Evolutionary conservation across 192 early-diverging fungal genomes (phyloP).

Genomic region (Dispira simplex): DNA sequence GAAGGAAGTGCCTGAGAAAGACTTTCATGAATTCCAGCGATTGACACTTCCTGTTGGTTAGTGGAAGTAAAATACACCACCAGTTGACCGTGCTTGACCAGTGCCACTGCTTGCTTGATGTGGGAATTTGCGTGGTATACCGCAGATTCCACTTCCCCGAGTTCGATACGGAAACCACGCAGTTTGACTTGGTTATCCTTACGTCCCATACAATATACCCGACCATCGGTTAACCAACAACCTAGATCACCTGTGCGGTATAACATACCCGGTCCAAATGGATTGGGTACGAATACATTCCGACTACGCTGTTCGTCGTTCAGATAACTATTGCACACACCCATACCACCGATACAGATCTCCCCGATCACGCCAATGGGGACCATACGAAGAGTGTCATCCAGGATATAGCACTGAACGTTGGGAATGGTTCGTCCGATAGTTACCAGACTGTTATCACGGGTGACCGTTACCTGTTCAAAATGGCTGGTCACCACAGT

Average conservation of each 20-base stretch:
- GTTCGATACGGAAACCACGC: too few relatives aligned
- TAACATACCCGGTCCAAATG: constrained; percentile 15
- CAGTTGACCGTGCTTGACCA: too few relatives aligned
- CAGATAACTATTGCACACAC: constrained; percentile 19
- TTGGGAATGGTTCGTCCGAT: neutral
- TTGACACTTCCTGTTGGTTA: too few relatives aligned
- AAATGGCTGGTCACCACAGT: neutral
- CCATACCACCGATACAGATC: neutral
- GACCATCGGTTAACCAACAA: constrained; percentile 17
- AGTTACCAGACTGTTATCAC: neutral
- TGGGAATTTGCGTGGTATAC: too few relatives aligned
- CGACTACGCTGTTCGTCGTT: constrained; percentile 17
- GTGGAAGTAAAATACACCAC: too few relatives aligned
- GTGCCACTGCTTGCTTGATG: too few relatives aligned
- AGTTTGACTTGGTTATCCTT: constrained; percentile 22
- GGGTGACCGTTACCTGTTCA: neutral
- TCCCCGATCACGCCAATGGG: neutral
- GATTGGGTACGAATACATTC: constrained; percentile 21
- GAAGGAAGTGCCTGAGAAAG: too few relatives aligned
- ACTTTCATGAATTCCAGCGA: too few relatives aligned
- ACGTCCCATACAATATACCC: constrained; percentile 18
- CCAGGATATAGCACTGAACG: neutral
- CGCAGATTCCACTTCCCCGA: too few relatives aligned
- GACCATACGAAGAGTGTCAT: neutral
- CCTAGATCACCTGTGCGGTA: constrained; percentile 22